Percentiles rank a stretch among this genome's conserved stretches.
Evolutionary conservation across 2,329 filamentous ascomycete species (phyloP).

Genomic region (Cladophialophora yegresii): DNA sequence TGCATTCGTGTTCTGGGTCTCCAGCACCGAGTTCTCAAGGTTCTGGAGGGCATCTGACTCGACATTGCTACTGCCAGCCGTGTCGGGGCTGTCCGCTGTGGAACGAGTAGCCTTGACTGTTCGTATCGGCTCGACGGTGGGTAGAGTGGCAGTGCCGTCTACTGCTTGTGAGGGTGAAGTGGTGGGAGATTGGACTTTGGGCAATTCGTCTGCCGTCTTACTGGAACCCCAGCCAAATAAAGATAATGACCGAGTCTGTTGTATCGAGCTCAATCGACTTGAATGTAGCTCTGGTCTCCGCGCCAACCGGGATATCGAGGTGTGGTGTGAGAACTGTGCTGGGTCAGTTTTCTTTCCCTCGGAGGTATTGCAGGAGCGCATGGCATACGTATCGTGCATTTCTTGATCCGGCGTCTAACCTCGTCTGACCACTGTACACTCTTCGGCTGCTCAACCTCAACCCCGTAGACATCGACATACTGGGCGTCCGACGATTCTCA

Average conservation of each 20-base stretch:
- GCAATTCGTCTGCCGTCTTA: constrained; percentile 11
- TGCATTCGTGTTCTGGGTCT: constrained; percentile 21
- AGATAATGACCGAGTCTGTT: constrained; percentile 33
- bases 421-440: constrained; percentile 23
- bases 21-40: constrained; percentile 26
- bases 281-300: not conserved
- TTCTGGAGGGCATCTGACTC: constrained; percentile 28
- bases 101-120: constrained; percentile 34
- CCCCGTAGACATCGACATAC: constrained; percentile 28
- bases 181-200: not conserved
- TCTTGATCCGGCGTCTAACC: constrained; percentile 9
- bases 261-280: constrained; percentile 9
- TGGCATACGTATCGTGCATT: constrained; percentile 24
- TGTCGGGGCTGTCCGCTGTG: constrained; percentile 31
- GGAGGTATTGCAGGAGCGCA: not conserved
- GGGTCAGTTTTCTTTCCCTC: constrained; percentile 8
- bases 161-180: constrained; percentile 5
- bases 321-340: constrained; percentile 19
- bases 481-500: not conserved
- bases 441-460: constrained; percentile 29
- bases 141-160: constrained; percentile 7
- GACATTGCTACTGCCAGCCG: constrained; percentile 7
- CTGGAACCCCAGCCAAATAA: constrained; percentile 32
- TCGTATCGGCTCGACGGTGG: constrained; percentile 14
- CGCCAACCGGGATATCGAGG: constrained; percentile 12